Percentiles rank a stretch among this genome's conserved stretches.
These are phyloP conservation scores for Agastache rugosa DNA, from an alignment of 257 asterid species.

Conservation along the genomic window DNA sequence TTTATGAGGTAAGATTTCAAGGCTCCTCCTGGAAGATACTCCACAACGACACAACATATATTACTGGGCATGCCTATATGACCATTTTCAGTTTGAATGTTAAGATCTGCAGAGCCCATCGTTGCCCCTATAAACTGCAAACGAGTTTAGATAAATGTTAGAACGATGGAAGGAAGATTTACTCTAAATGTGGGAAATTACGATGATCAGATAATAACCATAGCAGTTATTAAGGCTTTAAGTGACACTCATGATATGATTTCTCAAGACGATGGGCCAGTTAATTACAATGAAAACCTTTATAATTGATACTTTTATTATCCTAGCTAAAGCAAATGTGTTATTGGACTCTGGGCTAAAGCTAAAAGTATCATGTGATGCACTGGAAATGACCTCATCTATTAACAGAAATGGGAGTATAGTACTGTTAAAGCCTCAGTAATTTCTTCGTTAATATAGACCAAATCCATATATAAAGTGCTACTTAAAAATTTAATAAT, in stretches of 20 bases:
- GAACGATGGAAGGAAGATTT: constrained; percentile 15
- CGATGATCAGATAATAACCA: not conserved
- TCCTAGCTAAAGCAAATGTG: not conserved
- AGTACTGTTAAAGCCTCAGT: not conserved
- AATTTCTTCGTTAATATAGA: not conserved
- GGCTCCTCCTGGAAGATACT: constrained; percentile 82
- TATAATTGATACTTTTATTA: not conserved
- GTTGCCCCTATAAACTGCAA: constrained; percentile 82
- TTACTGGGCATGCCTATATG: constrained; percentile 76
- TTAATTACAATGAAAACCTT: not conserved
- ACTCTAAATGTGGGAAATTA: constrained; percentile 6
- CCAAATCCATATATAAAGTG: not conserved
- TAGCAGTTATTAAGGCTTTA: not conserved
- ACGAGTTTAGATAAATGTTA: constrained; percentile 20
- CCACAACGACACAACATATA: constrained; percentile 74
- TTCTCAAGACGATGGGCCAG: not conserved
- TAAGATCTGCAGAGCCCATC: constrained; percentile 67
- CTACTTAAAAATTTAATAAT: not conserved
- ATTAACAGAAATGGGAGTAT: not conserved
- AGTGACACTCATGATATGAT: not conserved
- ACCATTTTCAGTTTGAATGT: constrained; percentile 71
- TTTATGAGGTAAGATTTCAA: constrained; percentile 72
- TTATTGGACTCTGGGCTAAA: not conserved
- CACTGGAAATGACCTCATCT: not conserved
- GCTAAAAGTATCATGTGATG: not conserved